Evolutionary conservation across 352 stramenopile genomes (phyloP).

Genomic region (Globisporangium solare): DNA sequence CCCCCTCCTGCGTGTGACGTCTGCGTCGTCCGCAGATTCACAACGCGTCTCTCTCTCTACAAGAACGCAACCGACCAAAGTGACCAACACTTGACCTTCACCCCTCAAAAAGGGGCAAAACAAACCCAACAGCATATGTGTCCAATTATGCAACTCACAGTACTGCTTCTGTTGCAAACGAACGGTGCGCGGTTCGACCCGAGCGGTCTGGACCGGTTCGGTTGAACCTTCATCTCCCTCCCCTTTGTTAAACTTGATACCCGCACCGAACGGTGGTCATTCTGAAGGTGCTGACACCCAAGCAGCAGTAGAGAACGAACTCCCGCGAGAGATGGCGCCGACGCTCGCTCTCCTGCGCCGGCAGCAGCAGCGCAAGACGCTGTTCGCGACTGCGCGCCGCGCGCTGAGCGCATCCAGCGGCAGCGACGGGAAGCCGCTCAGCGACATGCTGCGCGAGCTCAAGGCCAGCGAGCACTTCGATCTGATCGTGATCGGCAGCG

Average conservation of each 20-base stretch:
- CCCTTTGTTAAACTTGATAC: too few species aligned
- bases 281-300: too few species aligned
- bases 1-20: background rate
- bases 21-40: slow-evolving; percentile 3
- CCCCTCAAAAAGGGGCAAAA: too few species aligned
- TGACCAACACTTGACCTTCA: background rate
- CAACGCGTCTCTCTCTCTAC: background rate
- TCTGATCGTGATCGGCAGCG: slow-evolving; percentile 87
- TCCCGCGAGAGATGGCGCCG: background rate
- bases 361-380: slow-evolving; percentile 2
- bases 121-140: too few species aligned
- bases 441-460: slow-evolving; percentile 70
- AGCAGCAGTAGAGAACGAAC: background rate
- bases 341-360: slow-evolving; percentile 6
- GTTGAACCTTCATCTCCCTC: too few species aligned
- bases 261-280: too few species aligned
- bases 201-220: too few species aligned
- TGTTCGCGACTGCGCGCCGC: background rate
- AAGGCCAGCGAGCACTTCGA: slow-evolving; percentile 87
- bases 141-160: too few species aligned
- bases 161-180: too few species aligned
- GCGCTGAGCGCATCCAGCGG: slow-evolving; percentile 1
- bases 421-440: slow-evolving; percentile 24
- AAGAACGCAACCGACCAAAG: background rate
- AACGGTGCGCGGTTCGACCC: too few species aligned